Evolutionary conservation across 2,329 filamentous ascomycete genomes (phyloP).

Genomic region (Penicillium sp.): DNA sequence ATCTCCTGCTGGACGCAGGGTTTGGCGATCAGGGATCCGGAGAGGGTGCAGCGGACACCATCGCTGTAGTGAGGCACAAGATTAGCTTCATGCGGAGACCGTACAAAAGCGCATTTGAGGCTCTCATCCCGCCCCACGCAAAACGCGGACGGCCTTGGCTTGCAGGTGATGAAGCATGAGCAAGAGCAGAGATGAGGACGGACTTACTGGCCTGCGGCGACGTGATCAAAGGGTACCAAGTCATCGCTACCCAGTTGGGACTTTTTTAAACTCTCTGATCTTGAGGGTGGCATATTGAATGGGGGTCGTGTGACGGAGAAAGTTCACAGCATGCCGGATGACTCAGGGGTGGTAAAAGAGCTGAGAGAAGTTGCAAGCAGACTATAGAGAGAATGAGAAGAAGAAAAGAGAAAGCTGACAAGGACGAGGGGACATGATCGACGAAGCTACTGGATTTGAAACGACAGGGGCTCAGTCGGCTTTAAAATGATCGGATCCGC

Average conservation of each 20-base stretch:
- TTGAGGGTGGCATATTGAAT: constrained; percentile 32
- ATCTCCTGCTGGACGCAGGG: constrained; percentile 84
- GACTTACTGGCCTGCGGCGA: constrained; percentile 48
- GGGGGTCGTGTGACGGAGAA: constrained; percentile 1
- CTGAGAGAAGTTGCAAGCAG: not conserved
- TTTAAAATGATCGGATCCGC: not conserved
- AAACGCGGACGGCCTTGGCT: not conserved
- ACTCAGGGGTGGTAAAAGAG: not conserved
- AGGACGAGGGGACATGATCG: not conserved
- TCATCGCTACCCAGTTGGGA: constrained; percentile 36
- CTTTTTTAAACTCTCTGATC: constrained; percentile 30
- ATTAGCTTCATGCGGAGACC: constrained; percentile 3
- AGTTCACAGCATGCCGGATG: constrained; percentile 12
- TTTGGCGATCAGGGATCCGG: constrained; percentile 86
- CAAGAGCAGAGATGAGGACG: not conserved
- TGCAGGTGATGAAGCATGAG: constrained; percentile 9
- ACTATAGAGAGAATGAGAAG: not conserved
- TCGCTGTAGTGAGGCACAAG: constrained; percentile 54
- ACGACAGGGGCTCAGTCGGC: not conserved
- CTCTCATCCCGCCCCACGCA: not conserved
- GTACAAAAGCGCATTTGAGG: not conserved
- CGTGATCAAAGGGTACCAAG: constrained; percentile 44
- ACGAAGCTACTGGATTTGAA: not conserved
- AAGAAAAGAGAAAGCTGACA: not conserved
- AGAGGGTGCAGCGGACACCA: constrained; percentile 77